Conservation (phyloP, 2,329 filamentous ascomycete species). For the Colletotrichum sp. region DNA sequence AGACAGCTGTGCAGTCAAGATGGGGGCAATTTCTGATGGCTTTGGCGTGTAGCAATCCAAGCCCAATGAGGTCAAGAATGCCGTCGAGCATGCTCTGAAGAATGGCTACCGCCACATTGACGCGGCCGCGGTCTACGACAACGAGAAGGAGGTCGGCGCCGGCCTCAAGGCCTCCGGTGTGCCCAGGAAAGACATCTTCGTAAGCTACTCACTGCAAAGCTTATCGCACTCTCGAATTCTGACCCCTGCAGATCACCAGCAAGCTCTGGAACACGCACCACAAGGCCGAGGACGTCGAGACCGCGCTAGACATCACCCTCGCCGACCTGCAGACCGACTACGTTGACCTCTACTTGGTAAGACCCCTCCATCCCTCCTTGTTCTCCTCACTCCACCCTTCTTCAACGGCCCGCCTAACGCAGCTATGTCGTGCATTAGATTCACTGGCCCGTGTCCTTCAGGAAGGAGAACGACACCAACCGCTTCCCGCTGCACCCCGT, state of each 20-base stretch:
- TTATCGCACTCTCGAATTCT: background rate
- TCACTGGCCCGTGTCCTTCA: conserved; percentile 51
- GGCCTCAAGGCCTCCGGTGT: conserved; percentile 52
- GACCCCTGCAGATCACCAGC: conserved; percentile 20
- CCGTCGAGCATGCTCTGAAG: conserved; percentile 63
- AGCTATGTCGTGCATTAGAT: conserved; percentile 40
- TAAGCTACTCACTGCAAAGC: background rate
- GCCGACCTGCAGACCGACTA: conserved; percentile 34
- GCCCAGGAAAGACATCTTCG: conserved; percentile 56
- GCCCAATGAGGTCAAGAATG: conserved; percentile 46
- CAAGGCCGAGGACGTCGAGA: conserved; percentile 29
- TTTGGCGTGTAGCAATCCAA: conserved; percentile 45
- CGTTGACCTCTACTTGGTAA: conserved; percentile 35
- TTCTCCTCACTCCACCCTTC: background rate
- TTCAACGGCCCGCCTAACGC: background rate
- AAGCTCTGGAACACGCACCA: conserved; percentile 41
- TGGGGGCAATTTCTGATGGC: background rate
- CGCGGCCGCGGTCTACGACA: conserved; percentile 68
- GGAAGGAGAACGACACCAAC: conserved; percentile 45
- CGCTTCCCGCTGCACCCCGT: conserved; percentile 46
- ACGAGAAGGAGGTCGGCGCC: conserved; percentile 59
- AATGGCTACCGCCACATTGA: conserved; percentile 65
- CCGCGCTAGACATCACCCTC: conserved; percentile 32
- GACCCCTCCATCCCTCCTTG: background rate
- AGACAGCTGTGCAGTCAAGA: background rate